Evolutionary conservation across 352 stramenopile genomes (phyloP), one percentile per base, ranked within the genome.

Genomic region (Phytophthora meadii): DNA sequence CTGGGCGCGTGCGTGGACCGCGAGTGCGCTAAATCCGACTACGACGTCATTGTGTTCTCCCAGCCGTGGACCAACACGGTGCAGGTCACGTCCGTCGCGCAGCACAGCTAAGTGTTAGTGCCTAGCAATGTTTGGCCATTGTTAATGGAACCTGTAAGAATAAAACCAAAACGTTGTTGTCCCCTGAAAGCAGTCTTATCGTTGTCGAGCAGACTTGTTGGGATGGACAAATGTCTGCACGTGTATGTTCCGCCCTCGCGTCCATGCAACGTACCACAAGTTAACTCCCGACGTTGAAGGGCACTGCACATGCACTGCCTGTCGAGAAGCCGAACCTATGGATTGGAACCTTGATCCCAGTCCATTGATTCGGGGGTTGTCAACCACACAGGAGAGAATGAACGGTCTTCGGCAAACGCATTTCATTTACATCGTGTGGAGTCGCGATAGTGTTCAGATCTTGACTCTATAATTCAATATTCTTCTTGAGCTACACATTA

Each of bases 51-150:
- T 30, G 53, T 84, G 48, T 82, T 64, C 56, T 64, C 70, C 54
- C 66, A 81, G 58, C 70, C 62, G 3, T 78, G 63, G 76, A 76
- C 59, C 28, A 69, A 71, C 61, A 78, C 70, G 34, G 27, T 82
- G 50, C 44, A 81, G 57, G 65, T 81, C 12, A 76, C 62, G 47
- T 75, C 72, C 5, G 63, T 84, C 42, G 47, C 58, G n/a, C 61
- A 62, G 37, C 55, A 49, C 42, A 54, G 65, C 49, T 81, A 72
- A 54, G 22, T 2, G 22, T 22, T 22, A 22, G 1, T 1, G 1
- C 22, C 22, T 22, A 22, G 22, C 22, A 22, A 22, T 22, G 22
- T 22, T 22, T 22, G 22, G 22, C 22, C 22, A 22, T 22, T 22
- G 22, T 22, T 25, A 25, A 36, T 36, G 30, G 9, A 36, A 36